Base-by-base conservation (phyloP, 352 stramenopile genomes). In the Phytophthora vignae region DNA sequence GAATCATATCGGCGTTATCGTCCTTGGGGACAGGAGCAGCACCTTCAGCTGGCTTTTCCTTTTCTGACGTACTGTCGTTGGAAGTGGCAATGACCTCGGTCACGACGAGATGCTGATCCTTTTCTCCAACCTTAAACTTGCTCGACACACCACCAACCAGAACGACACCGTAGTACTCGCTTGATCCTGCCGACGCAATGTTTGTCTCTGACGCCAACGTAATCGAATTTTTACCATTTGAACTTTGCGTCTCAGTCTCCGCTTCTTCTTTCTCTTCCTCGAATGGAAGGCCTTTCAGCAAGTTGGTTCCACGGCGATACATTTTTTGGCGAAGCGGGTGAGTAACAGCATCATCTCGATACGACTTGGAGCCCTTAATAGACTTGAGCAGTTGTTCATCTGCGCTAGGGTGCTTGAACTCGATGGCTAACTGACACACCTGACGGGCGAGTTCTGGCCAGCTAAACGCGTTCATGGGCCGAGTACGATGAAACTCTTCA, bases 381-480 rank as follows among this genome's bases (percentile, higher is more conserved):
- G 82, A 70, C 59, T 95, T 96, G 10, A 96, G 69, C 55, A 91
- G 33, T 49, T 91, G 82, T 25, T 94, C 87, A 52, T 96, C 89
- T 0, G 69, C 59, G 63, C 81, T 93, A 1, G 85, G 87, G 17
- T 92, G 87, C 25, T 86, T 87, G 27, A 86, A 75, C 48, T 96
- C 89, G 17, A 94, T 85, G 11, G 87, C 82, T 40, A 96, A 69
- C 7, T 93, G 74, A 44, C 85, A 95, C 27, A 93, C 84, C 71
- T 93, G 71, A 17, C 87, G 86, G 54, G 82, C 86, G 38, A 95
- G 60, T 78, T 96, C 89, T n/a, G 87, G 85, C 89, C 89, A 96
- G 14, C 77, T 94, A 66, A 95, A 82, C 11, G 75, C 59, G 50
- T 95, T 96, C 59, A 96, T 78, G 10, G 89, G 89, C 17, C 89